These are phyloP conservation scores for Populus hybrid DNA, from an alignment of 441 rosid genomes.

Conservation along the genomic window DNA sequence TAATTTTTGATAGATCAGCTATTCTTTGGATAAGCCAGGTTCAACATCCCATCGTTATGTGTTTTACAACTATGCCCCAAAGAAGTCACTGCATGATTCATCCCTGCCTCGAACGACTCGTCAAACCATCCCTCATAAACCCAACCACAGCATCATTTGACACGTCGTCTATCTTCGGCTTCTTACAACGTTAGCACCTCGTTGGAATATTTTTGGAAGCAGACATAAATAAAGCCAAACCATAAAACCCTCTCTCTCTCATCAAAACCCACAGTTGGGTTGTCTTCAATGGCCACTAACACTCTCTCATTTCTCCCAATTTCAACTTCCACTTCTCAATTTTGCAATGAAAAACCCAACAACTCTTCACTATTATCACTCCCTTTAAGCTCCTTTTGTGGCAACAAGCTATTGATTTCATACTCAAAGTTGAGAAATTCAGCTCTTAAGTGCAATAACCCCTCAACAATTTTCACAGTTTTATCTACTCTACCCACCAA, in stretches of 20 bases:
- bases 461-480: conserved; percentile 37
- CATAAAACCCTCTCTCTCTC: not conserved
- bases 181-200: not conserved
- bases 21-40: no score
- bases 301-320: conserved; percentile 43
- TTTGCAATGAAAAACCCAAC: conserved; percentile 15
- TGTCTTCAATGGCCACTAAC: conserved; percentile 47
- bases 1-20: no score
- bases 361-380: conserved; percentile 16
- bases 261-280: not conserved
- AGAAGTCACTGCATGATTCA: not conserved
- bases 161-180: not conserved
- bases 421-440: conserved; percentile 27
- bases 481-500: conserved; percentile 59
- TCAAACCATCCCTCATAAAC: not conserved
- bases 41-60: no score
- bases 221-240: not conserved
- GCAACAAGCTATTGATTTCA: conserved; percentile 36
- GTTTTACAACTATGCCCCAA: no score
- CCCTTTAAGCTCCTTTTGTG: conserved; percentile 35
- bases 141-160: not conserved
- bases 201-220: not conserved
- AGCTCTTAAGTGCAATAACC: conserved; percentile 24
- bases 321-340: conserved; percentile 32
- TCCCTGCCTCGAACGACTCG: not conserved